phyloP scores from a whole-genome alignment of 345 rosid genomes.

The Acer negundo region DNA sequence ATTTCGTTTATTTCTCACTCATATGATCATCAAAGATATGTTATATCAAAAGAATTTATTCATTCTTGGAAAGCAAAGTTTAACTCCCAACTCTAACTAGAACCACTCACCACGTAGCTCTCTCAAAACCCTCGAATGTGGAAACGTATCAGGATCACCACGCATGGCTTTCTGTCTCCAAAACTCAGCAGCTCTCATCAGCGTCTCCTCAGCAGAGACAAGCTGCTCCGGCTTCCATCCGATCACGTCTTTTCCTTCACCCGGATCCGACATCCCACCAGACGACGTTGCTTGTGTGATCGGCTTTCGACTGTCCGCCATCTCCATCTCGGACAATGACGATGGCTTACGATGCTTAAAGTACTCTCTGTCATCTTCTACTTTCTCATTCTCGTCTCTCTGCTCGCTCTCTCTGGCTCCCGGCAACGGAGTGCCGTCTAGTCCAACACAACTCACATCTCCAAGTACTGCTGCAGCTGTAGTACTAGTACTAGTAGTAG shows the following conservation, averaged over 20 bases:
- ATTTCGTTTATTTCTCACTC: neutral
- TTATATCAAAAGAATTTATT: neutral
- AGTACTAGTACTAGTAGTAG: neutral
- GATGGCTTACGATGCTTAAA: constrained; percentile 67
- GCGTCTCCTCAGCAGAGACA: constrained; percentile 76
- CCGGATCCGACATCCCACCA: constrained; percentile 39
- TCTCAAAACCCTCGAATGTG: constrained; percentile 66
- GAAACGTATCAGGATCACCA: constrained; percentile 74
- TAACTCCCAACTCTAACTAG: constrained; percentile 10
- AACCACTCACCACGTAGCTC: constrained; percentile 64
- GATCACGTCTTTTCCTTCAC: constrained; percentile 29
- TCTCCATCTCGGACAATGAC: constrained; percentile 60
- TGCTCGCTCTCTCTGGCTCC: constrained; percentile 23
- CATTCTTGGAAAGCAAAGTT: neutral
- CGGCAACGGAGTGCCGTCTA: constrained; percentile 62
- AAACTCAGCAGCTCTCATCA: constrained; percentile 56
- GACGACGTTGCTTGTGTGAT: constrained; percentile 56
- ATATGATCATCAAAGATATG: neutral
- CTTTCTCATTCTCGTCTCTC: constrained; percentile 17
- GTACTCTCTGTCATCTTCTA: constrained; percentile 44
- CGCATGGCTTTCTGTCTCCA: constrained; percentile 63
- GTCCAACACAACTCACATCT: constrained; percentile 47
- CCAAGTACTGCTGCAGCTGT: constrained; percentile 12
- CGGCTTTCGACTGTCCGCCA: constrained; percentile 79
- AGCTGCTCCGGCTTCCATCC: constrained; percentile 82